Base-by-base conservation (phyloP, 163 green algal species). In the Chlamydomonas reinhardtii region DNA sequence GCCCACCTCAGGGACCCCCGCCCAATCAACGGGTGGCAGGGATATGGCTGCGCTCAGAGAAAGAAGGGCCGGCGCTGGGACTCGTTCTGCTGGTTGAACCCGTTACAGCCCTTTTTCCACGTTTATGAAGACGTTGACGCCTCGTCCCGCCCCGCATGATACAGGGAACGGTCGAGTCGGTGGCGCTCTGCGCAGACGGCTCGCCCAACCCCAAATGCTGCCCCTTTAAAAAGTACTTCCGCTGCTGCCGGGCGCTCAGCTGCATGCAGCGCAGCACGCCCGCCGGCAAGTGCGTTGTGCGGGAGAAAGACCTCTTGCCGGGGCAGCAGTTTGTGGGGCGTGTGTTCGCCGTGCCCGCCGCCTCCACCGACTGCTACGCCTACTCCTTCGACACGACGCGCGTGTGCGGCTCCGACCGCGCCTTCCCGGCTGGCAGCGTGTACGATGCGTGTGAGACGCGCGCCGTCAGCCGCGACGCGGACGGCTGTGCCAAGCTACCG, bases 401-500 rank as follows among this genome's bases (percentile, higher is more conserved):
- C 31, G 56, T 62, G 2, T 90, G 85, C 65, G 34, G 29, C 5
- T 9, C 78, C 2, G 32, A 87, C 66, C 56, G 78, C n/a, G 87
- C 78, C 17, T 81, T 90, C 34, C 12, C 32, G n/a, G 15, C 68
- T 0, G 61, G 35, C 31, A 22, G 0, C 16, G 27, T 71, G 15
- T 90, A 83, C 52, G 72, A 78, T 17, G 35, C 43, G 6, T 90
- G 85, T 54, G 72, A 74, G 48, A 80, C 64, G 43, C 59, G 39
- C 31, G 12, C 32, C 1, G 59, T 78, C 25, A 75, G 61, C 29
- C 69, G 69, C 1, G 76, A 89, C 43, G 27, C 34, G 35, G 73
- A 82, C 19, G 78, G 85, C 25, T 90, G 85, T 66, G 48, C 62
- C 56, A 65, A 78, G 73, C n/a, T 90, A 22, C 73, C 85, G 9